Percentiles rank a stretch among this genome's conserved stretches.
Conservation (phyloP, 2,329 filamentous ascomycete genomes). For the Colletotrichum sp. region DNA sequence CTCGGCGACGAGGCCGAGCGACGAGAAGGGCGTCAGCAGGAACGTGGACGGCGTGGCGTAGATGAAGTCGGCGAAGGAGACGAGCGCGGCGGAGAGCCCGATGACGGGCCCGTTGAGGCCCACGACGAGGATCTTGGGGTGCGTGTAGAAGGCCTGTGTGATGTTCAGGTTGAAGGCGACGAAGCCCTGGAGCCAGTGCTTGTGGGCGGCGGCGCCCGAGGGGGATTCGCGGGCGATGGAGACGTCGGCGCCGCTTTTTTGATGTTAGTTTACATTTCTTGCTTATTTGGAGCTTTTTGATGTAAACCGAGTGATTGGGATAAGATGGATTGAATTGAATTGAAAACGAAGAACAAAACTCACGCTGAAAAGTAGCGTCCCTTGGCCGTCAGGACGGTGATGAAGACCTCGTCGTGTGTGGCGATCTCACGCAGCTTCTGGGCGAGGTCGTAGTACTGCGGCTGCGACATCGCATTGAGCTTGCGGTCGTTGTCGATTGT, state of each 20-base stretch:
- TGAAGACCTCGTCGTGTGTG: slow-evolving; percentile 76
- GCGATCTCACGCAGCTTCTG: slow-evolving; percentile 79
- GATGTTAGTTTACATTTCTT: not conserved
- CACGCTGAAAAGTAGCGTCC: slow-evolving; percentile 92
- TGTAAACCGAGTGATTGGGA: not conserved
- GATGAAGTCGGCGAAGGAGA: slow-evolving; percentile 89
- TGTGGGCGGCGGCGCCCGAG: slow-evolving; percentile 42
- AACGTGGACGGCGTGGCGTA: slow-evolving; percentile 84
- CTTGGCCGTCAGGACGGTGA: slow-evolving; percentile 84
- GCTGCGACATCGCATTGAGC: slow-evolving; percentile 79
- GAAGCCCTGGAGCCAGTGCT: slow-evolving; percentile 72
- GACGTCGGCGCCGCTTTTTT: slow-evolving; percentile 78
- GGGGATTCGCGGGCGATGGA: slow-evolving; percentile 53
- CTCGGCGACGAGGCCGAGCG: slow-evolving; percentile 88
- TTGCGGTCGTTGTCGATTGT: slow-evolving; percentile 86
- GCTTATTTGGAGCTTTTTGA: not conserved
- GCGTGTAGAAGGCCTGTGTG: slow-evolving; percentile 88
- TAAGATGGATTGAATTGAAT: not conserved
- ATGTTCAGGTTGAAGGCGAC: slow-evolving; percentile 87
- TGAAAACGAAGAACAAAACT: slow-evolving; percentile 29
- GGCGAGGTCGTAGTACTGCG: slow-evolving; percentile 80
- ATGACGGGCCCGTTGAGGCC: slow-evolving; percentile 93
- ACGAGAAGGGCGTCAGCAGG: slow-evolving; percentile 89
- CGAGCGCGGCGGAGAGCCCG: slow-evolving; percentile 84
- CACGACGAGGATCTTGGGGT: slow-evolving; percentile 90